phyloP scores from a whole-genome alignment of 148 eudicot species.

The Amaranthus cruentus region DNA sequence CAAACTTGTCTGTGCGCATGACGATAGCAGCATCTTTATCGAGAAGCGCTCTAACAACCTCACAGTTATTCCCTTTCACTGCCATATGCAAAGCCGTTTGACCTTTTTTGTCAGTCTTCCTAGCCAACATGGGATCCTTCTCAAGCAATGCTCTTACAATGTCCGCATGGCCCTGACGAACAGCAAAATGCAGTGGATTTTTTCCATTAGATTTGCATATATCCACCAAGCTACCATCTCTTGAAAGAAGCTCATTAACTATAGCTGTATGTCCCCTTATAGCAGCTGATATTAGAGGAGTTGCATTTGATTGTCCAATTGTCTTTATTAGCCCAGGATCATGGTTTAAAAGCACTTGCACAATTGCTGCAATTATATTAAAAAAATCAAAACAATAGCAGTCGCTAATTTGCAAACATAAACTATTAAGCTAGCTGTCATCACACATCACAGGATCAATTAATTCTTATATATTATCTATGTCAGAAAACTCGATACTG shows the following conservation, averaged over 20 bases:
- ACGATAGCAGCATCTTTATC: conserved; percentile 78
- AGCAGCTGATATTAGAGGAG: conserved; percentile 81
- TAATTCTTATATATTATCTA: background rate
- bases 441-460: background rate
- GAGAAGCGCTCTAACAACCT: conserved; percentile 74
- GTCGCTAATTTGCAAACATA: background rate
- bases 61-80: conserved; percentile 74
- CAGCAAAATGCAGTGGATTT: conserved; percentile 82
- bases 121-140: conserved; percentile 64
- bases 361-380: conserved; percentile 51
- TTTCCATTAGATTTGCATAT: conserved; percentile 72
- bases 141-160: conserved; percentile 69
- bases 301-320: conserved; percentile 58
- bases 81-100: conserved; percentile 93
- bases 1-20: conserved; percentile 79
- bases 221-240: conserved; percentile 64
- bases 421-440: background rate
- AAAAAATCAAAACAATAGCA: background rate
- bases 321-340: conserved; percentile 63
- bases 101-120: conserved; percentile 75
- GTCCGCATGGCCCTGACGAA: conserved; percentile 71
- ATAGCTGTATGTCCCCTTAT: conserved; percentile 67
- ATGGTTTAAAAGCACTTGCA: conserved; percentile 63
- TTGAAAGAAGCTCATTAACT: conserved; percentile 62
- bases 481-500: background rate